phyloP scores from a whole-genome alignment of 2,329 filamentous ascomycete species.

The Colletotrichum tofieldiae region DNA sequence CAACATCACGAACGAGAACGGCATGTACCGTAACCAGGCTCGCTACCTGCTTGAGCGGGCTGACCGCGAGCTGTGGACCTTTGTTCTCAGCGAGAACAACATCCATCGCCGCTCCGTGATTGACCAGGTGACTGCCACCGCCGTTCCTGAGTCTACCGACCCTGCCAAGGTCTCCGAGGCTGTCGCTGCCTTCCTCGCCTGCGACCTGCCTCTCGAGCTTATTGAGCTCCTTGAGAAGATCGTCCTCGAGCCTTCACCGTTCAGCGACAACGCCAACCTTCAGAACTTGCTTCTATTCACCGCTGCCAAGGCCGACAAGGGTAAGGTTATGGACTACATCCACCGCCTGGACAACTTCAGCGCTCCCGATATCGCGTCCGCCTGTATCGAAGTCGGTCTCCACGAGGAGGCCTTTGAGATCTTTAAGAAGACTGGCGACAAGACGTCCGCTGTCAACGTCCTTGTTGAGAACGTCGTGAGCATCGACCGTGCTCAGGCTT shows the following conservation, averaged over 20 bases:
- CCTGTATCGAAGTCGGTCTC: conserved; percentile 95
- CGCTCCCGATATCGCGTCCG: conserved; percentile 90
- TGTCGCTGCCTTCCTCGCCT: conserved; percentile 91
- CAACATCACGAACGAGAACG: conserved; percentile 98
- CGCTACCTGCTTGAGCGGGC: conserved; percentile 93
- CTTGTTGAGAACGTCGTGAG: conserved; percentile 97
- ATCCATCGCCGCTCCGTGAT: conserved; percentile 93
- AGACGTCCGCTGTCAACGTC: conserved; percentile 88
- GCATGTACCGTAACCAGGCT: conserved; percentile 99
- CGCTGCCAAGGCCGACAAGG: conserved; percentile 96
- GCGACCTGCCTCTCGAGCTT: conserved; percentile 92
- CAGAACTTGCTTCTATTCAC: conserved; percentile 98
- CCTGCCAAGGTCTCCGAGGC: conserved; percentile 96
- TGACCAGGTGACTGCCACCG: conserved; percentile 96
- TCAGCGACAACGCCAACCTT: conserved; percentile 96
- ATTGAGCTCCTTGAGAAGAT: conserved; percentile 99
- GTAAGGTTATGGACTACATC: conserved; percentile 95
- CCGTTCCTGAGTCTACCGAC: conserved; percentile 92
- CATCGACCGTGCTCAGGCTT: conserved; percentile 96
- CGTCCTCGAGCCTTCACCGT: conserved; percentile 97
- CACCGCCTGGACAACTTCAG: conserved; percentile 91
- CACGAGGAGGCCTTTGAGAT: conserved; percentile 98
- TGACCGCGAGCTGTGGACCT: conserved; percentile 92
- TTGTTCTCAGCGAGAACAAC: conserved; percentile 96
- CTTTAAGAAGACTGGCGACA: conserved; percentile 97